Base-by-base conservation (phyloP, 2,329 filamentous ascomycete species). In the Cytospora piceae region DNA sequence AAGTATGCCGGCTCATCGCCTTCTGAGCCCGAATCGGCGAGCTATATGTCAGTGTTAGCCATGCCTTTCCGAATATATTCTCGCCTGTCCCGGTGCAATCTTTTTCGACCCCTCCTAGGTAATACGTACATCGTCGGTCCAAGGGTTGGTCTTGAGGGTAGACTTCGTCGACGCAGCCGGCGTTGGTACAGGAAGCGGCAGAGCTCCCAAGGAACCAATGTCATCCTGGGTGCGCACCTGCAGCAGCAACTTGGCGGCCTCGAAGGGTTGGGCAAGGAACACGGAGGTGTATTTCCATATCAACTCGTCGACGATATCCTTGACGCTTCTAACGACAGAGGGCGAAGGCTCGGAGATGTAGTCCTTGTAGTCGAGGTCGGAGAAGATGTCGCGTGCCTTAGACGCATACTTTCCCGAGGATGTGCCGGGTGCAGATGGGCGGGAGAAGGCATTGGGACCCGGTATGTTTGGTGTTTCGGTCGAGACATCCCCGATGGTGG, bases 261-360 rank as follows among this genome's bases (percentile, higher is more conserved):
- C 95, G 77, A 99, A 98, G 17, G 95, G 95, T 79, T 99, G 95
- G 62, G 93, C 91, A 75, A 97, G 89, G 73, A 98, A 78, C 29
- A 97, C 89, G 65, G 90, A 93, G 17, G 90, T 90, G 79, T 99
- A 99, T 75, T 95, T 94, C 89, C 94, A 96, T 77, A 96, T 76
- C 70, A 95, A 87, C 76, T 94, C 90, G 75, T 98, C 93, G 57
- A 97, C 74, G 67, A 96, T 80, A 69, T 90, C 89, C 74, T 90
- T 92, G 53, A 90, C 82, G 69, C 90, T 90, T 71, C 92, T 90
- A 14, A 93, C 83, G 32, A 88, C 84, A 0, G 91, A 92, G 0
- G 91, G 91, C 32, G 90, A 92, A 27, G 86, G 82, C 65, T 96
- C 92, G 51, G 89, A 84, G 27, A 96, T 81, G 76, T 96, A 96